These are phyloP conservation scores for Yamadazyma insecticola DNA, from an alignment of 805 yeast genomes.

Conservation along the genomic window DNA sequence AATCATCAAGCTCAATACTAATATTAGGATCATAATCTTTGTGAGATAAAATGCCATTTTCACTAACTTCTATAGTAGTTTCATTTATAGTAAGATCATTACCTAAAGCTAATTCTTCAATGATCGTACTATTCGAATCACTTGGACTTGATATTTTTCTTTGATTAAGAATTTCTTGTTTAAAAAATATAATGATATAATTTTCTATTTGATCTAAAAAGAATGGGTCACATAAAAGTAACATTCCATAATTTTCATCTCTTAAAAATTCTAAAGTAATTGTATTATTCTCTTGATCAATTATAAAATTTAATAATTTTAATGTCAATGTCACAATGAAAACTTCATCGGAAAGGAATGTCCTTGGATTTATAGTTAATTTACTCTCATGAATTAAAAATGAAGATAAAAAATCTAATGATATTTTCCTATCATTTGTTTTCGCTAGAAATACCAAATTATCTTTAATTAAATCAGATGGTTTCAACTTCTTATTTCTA, in stretches of 20 bases:
- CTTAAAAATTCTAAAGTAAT: constrained; percentile 20
- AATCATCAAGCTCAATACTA: too few relatives aligned
- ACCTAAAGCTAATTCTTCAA: constrained; percentile 3
- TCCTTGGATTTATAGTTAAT: constrained; percentile 5
- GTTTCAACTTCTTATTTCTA: constrained; percentile 22
- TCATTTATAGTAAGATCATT: constrained; percentile 12
- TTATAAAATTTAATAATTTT: constrained; percentile 17
- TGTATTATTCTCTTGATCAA: constrained; percentile 12
- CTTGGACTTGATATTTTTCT: background rate
- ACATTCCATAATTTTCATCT: constrained; percentile 26
- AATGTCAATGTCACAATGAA: constrained; percentile 30
- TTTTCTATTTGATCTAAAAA: constrained; percentile 20
- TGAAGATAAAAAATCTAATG: constrained; percentile 3
- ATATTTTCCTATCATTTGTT: constrained; percentile 4
- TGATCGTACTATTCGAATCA: constrained; percentile 3
- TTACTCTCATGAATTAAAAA: constrained; percentile 4
- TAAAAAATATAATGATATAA: constrained; percentile 17
- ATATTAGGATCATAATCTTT: too few relatives aligned
- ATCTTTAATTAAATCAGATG: constrained; percentile 30
- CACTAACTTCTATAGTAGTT: constrained; percentile 15
- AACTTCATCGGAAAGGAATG: constrained; percentile 18
- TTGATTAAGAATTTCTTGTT: background rate
- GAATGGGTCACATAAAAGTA: constrained; percentile 23
- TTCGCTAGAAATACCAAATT: constrained; percentile 32
- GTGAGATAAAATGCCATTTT: too few relatives aligned